These are phyloP conservation scores for Gnaphalium uliginosum DNA, from an alignment of 129 eudicot species.

Conservation along the genomic window DNA sequence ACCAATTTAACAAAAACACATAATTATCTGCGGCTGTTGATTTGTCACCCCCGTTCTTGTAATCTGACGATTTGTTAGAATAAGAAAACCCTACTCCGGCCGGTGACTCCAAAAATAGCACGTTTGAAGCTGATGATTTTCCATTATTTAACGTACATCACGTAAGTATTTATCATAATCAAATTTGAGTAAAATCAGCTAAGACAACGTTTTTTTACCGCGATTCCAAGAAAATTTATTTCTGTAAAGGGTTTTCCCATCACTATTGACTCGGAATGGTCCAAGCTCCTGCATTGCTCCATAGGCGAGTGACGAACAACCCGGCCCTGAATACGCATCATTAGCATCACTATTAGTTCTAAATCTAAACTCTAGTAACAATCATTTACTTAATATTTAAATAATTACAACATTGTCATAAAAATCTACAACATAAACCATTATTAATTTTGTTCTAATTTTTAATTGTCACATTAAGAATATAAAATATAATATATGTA, in stretches of 20 bases:
- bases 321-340: constrained; percentile 58
- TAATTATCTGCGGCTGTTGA: constrained; percentile 61
- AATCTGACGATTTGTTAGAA: constrained; percentile 61
- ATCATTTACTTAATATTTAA: neutral
- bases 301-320: constrained; percentile 84
- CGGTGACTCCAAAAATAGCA: constrained; percentile 79
- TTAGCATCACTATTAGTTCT: neutral
- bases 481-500: neutral
- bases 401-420: neutral
- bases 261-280: constrained; percentile 77
- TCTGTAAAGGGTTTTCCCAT: constrained; percentile 70
- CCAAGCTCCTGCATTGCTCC: constrained; percentile 95
- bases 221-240: constrained; percentile 71
- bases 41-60: constrained; percentile 47
- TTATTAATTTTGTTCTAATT: neutral
- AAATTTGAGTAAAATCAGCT: too few relatives aligned
- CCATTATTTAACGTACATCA: neutral
- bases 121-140: constrained; percentile 55
- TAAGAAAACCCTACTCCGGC: constrained; percentile 91
- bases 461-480: neutral
- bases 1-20: constrained; percentile 66
- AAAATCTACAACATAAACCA: neutral
- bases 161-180: neutral
- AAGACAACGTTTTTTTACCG: constrained; percentile 38
- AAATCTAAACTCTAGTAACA: neutral